Evolutionary conservation across 208 protist genomes (phyloP), one percentile per base, ranked within the genome.

Genomic region (Trypanosoma grayi): DNA sequence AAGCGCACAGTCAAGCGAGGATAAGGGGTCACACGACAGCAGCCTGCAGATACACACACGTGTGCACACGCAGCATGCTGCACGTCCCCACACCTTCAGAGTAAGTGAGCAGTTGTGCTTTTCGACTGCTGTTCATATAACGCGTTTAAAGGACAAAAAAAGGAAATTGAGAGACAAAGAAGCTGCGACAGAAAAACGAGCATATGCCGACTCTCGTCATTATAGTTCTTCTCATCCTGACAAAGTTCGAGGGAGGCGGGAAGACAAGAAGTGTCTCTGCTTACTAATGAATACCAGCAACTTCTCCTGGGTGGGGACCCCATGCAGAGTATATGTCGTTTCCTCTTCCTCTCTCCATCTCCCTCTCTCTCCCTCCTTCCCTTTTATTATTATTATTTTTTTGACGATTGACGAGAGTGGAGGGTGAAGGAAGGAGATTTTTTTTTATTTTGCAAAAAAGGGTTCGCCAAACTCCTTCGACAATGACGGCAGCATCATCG

Each of bases 1-100:
- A 93, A 85, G 37, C 82, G 87, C 7, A 73, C 55, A 25, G 61
- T 70, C 13, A 94, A 94, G 72, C 81, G 87, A 52, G 67, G 79
- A 14, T 56, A 48, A 66, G 24, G 28, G 27, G 22, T 7, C 14
- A 33, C n/a, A n/a, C n/a, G n/a, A n/a, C n/a, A n/a, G n/a, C n/a
- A n/a, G n/a, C n/a, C n/a, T n/a, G n/a, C n/a, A n/a, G n/a, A n/a
- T n/a, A n/a, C n/a, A n/a, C n/a, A n/a, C n/a, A n/a, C n/a, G n/a
- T n/a, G n/a, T n/a, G n/a, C n/a, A n/a, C n/a, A n/a, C n/a, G n/a
- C n/a, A n/a, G n/a, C n/a, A n/a, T n/a, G n/a, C n/a, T n/a, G n/a
- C n/a, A n/a, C n/a, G n/a, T n/a, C n/a, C n/a, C n/a, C n/a, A n/a
- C n/a, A n/a, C n/a, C n/a, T n/a, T n/a, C n/a, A n/a, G n/a, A n/a